Evolutionary conservation across 805 yeast species (phyloP).

Genomic region (Candida suzukii): DNA sequence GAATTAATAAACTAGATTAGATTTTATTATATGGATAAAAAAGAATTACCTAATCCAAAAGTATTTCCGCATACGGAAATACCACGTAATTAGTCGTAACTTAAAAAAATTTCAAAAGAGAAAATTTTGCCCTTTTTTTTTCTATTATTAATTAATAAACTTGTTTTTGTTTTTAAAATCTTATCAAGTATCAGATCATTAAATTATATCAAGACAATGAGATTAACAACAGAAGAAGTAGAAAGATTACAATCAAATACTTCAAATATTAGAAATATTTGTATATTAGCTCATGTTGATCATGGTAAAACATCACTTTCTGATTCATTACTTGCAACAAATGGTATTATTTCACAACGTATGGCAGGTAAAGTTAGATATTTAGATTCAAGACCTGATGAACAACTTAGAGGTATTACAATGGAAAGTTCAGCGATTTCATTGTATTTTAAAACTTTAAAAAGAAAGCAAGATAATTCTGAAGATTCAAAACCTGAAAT

Average conservation of each 20-base stretch:
- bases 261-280: conserved; percentile 72
- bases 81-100: too few relatives aligned
- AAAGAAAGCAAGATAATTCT: conserved; percentile 22
- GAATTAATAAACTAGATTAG: too few relatives aligned
- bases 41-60: too few relatives aligned
- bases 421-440: conserved; percentile 97
- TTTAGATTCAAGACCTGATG: conserved; percentile 91
- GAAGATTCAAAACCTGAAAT: conserved; percentile 22
- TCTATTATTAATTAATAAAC: too few relatives aligned
- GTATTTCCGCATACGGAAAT: too few relatives aligned
- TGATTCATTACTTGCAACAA: conserved; percentile 87
- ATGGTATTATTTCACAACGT: conserved; percentile 91
- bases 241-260: conserved; percentile 64
- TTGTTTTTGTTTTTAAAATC: too few relatives aligned
- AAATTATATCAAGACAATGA: conserved; percentile 27
- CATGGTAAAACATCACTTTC: conserved; percentile 96
- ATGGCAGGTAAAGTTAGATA: conserved; percentile 94
- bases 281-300: conserved; percentile 96
- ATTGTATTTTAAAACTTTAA: conserved; percentile 70
- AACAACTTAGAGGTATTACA: conserved; percentile 92
- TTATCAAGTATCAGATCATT: not conserved
- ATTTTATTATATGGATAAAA: too few relatives aligned
- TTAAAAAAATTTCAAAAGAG: too few relatives aligned
- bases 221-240: conserved; percentile 58
- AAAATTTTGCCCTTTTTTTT: too few relatives aligned